phyloP scores from a whole-genome alignment of 805 yeast species.

The Yamadazyma phyllophila region DNA sequence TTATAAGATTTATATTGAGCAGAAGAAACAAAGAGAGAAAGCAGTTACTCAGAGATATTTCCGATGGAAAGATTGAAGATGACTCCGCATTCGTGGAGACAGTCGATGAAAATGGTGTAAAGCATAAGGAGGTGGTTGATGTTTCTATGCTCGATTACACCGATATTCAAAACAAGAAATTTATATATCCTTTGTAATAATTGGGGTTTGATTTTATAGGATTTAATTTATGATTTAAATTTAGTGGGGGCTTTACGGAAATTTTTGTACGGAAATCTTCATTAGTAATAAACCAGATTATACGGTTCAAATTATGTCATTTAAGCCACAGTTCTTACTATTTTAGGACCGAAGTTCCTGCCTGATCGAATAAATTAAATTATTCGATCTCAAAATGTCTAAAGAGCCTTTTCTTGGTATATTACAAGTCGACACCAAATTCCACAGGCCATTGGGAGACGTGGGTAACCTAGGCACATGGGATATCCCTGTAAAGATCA shows the following conservation, averaged over 20 bases:
- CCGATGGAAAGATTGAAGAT: background rate
- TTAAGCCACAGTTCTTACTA: background rate
- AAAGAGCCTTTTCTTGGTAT: slow-evolving; percentile 8
- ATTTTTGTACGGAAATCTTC: background rate
- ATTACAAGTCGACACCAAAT: slow-evolving; percentile 7
- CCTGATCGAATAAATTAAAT: too few species aligned
- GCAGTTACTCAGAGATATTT: background rate
- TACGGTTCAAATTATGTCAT: background rate
- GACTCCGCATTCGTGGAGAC: slow-evolving; percentile 13
- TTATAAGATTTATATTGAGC: slow-evolving; percentile 43
- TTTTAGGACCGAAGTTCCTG: background rate
- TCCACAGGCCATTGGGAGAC: slow-evolving; percentile 14
- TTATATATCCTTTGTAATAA: slow-evolving; percentile 46
- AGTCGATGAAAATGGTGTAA: slow-evolving; percentile 26
- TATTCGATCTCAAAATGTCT: background rate
- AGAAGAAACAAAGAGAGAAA: slow-evolving; percentile 43
- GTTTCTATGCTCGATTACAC: slow-evolving; percentile 51
- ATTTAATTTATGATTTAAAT: background rate
- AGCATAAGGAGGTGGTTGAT: slow-evolving; percentile 31
- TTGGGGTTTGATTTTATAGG: background rate
- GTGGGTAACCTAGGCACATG: slow-evolving; percentile 9
- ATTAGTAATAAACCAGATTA: too few species aligned
- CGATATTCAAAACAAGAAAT: slow-evolving; percentile 49
- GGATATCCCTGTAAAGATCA: slow-evolving; percentile 11
- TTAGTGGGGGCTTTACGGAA: background rate